Evolutionary conservation across 2,329 filamentous ascomycete species (phyloP).

Genomic region (Alternaria longipes): DNA sequence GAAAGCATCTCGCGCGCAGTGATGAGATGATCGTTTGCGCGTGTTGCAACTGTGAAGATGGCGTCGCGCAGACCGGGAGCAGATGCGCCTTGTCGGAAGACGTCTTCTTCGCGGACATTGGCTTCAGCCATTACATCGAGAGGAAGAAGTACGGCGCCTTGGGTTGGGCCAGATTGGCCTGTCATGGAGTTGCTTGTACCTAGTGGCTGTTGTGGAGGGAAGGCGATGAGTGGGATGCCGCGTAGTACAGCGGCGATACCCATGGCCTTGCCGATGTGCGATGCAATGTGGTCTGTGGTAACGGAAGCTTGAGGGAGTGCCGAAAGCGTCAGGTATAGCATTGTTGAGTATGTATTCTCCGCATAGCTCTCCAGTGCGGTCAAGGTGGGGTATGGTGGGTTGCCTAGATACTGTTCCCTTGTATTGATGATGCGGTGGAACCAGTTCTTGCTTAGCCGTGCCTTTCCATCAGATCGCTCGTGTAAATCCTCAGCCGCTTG

Average conservation of each 20-base stretch:
- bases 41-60: slow-evolving; percentile 89
- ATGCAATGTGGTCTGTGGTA: slow-evolving; percentile 90
- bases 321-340: slow-evolving; percentile 88
- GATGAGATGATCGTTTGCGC: slow-evolving; percentile 94
- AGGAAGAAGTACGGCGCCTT: slow-evolving; percentile 79
- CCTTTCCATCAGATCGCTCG: slow-evolving; percentile 56
- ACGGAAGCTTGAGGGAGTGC: slow-evolving; percentile 81
- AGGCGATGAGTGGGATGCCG: slow-evolving; percentile 87
- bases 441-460: slow-evolving; percentile 63
- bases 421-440: slow-evolving; percentile 78
- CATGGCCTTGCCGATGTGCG: slow-evolving; percentile 92
- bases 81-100: slow-evolving; percentile 80
- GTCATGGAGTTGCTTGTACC: slow-evolving; percentile 52
- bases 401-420: slow-evolving; percentile 82
- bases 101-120: slow-evolving; percentile 85
- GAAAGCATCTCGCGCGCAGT: slow-evolving; percentile 92
- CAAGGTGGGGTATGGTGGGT: slow-evolving; percentile 80
- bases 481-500: slow-evolving; percentile 71
- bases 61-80: slow-evolving; percentile 86
- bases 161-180: slow-evolving; percentile 55
- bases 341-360: slow-evolving; percentile 92
- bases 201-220: slow-evolving; percentile 70
- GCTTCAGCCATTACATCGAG: slow-evolving; percentile 88
- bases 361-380: slow-evolving; percentile 84
- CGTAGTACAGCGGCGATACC: slow-evolving; percentile 89